Evolutionary conservation across 768 basidiomycete species (phyloP).

Genomic region (Rhizopogon sp.): DNA sequence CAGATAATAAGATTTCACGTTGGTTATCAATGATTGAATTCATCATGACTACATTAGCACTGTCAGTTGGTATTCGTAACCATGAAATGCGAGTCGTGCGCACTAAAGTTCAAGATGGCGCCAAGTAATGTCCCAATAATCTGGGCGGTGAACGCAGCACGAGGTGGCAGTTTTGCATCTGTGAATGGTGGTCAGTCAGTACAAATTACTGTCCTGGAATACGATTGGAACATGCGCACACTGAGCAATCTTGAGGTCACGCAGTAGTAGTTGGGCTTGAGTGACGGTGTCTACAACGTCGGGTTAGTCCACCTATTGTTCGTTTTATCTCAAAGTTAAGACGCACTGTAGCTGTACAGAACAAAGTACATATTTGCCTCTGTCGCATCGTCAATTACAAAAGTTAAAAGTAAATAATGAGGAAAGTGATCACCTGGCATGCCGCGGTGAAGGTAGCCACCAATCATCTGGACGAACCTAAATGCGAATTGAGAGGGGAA

Average conservation of each 20-base stretch:
- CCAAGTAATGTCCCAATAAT: slow-evolving; percentile 62
- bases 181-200: not conserved
- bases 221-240: slow-evolving; percentile 10
- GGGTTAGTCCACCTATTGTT: not conserved
- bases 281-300: slow-evolving; percentile 34
- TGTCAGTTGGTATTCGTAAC: not conserved
- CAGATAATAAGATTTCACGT: no score
- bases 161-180: slow-evolving; percentile 63
- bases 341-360: slow-evolving; percentile 38
- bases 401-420: not conserved
- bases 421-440: no score
- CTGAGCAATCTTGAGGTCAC: slow-evolving; percentile 45
- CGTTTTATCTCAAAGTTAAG: not conserved
- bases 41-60: slow-evolving; percentile 50
- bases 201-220: not conserved
- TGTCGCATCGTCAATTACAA: not conserved
- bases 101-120: not conserved
- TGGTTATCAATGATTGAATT: no score
- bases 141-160: slow-evolving; percentile 60
- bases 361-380: slow-evolving; percentile 36
- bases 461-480: slow-evolving; percentile 39
- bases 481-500: not conserved
- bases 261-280: slow-evolving; percentile 38
- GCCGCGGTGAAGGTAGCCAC: no score
- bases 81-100: slow-evolving; percentile 25